Evolutionary conservation across 108 stramenopile species (phyloP).

Genomic region (Pseudonitzschia multistriata): DNA sequence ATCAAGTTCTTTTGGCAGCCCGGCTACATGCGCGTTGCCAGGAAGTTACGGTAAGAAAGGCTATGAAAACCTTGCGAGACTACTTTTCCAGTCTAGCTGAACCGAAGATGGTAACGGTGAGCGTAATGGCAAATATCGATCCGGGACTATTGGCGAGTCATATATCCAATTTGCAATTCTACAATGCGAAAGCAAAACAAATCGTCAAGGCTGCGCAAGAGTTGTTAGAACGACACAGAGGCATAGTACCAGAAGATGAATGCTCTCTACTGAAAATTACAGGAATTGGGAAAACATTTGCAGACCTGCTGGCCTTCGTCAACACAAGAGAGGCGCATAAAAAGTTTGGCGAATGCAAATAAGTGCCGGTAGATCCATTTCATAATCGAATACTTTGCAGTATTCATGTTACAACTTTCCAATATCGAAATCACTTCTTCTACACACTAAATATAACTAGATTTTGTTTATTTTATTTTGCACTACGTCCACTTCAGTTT

Average conservation of each 20-base stretch:
- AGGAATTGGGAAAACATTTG: slow-evolving; percentile 65
- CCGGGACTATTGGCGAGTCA: slow-evolving; percentile 47
- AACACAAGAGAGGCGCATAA: slow-evolving; percentile 42
- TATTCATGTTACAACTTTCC: too few relatives aligned
- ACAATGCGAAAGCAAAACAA: slow-evolving; percentile 65
- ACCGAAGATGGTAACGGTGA: slow-evolving; percentile 30
- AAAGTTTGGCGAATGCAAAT: background rate
- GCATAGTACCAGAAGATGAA: slow-evolving; percentile 69
- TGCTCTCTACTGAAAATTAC: slow-evolving; percentile 44
- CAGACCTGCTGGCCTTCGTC: slow-evolving; percentile 53
- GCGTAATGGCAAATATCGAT: slow-evolving; percentile 36
- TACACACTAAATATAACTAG: too few relatives aligned
- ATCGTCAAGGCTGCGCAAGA: slow-evolving; percentile 67
- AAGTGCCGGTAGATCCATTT: too few relatives aligned
- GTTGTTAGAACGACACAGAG: slow-evolving; percentile 41
- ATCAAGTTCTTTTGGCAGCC: slow-evolving; percentile 65
- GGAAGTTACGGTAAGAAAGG: slow-evolving; percentile 48
- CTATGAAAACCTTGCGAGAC: slow-evolving; percentile 47
- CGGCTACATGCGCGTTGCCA: slow-evolving; percentile 74
- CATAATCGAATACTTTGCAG: too few relatives aligned
- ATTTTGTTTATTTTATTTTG: too few relatives aligned
- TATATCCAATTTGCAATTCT: slow-evolving; percentile 55
- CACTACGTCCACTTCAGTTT: too few relatives aligned
- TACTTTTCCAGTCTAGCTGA: slow-evolving; percentile 14
- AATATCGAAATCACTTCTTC: too few relatives aligned